Base-by-base conservation (phyloP, 1,139 yeast genomes). In the Hemisphaericaspora xylofermentans region DNA sequence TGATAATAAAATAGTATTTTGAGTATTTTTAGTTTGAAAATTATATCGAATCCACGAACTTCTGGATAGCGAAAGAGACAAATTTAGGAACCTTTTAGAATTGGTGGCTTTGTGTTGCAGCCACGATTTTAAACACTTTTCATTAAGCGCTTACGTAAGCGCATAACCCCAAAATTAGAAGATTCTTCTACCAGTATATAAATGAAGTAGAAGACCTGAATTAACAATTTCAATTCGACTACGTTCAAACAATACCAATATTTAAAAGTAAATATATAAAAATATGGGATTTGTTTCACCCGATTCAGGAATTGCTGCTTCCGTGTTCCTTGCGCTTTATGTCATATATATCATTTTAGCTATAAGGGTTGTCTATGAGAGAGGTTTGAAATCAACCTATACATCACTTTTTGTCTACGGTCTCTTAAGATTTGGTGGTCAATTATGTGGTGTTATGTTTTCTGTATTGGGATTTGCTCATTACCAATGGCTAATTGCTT, bases 401-500 rank as follows among this genome's bases (percentile, higher is more conserved):
- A 43, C 60, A 2, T 47, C 54, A 12, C 47, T 68, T 13, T 44
- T 56, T 12, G 29, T 60, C 2, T 66, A 61, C 43, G 68, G 66
- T 4, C 3, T 66, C 2, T 48, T 68, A 40, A 52, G 73, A 44
- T 47, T 63, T 3, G 63, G 58, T 1, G 70, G 69, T 24, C 73
- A 68, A 43, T 41, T 66, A 9, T 57, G 64, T 44, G 73, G 71
- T 3, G 57, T 66, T 7, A 67, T 58, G 2, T 67, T 64, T 50
- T 61, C 72, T 3, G 41, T 44, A 6, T 44, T 56, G 15, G 73
- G 72, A 1, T 50, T 49, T 36, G 46, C 38, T 1, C 57, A 63
- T 38, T 58, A 49, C 46, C 56, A 63, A 38, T 66, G 69, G 70
- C 53, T 68, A 28, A 53, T 68, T 38, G 71, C 70, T 2, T 68